A percentile compares a stretch with the other conserved stretches of the same genome.
Evolutionary conservation across 1,284 basidiomycete species (phyloP).

Genomic region (Trichosporon asahii): DNA sequence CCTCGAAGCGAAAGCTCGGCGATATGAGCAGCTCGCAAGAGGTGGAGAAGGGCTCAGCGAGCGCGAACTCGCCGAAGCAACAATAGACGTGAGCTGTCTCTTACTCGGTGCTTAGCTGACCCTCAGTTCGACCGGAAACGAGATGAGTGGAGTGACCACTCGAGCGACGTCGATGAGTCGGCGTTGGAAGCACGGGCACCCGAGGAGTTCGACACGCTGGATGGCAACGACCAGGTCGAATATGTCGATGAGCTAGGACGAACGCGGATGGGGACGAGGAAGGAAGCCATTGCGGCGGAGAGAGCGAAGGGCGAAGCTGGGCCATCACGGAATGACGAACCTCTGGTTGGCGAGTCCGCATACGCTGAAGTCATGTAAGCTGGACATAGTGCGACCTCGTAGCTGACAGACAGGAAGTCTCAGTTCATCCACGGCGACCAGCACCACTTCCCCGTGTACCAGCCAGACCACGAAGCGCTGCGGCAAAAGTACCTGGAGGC

Average conservation of each 20-base stretch:
- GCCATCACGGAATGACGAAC: slow-evolving; percentile 17
- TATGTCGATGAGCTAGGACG: slow-evolving; percentile 52
- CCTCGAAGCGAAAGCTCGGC: slow-evolving; percentile 72
- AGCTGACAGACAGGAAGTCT: slow-evolving; percentile 56
- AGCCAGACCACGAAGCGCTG: slow-evolving; percentile 73
- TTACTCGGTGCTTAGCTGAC: background rate
- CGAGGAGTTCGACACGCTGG: slow-evolving; percentile 52
- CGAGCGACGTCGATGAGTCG: slow-evolving; percentile 42
- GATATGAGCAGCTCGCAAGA: slow-evolving; percentile 73
- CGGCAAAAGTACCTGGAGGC: slow-evolving; percentile 72
- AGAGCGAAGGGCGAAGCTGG: slow-evolving; percentile 32
- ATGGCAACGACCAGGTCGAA: slow-evolving; percentile 41
- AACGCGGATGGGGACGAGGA: slow-evolving; percentile 43
- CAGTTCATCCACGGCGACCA: slow-evolving; percentile 66
- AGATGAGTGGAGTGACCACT: slow-evolving; percentile 46
- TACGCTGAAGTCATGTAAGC: slow-evolving; percentile 50
- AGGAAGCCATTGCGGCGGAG: slow-evolving; percentile 31
- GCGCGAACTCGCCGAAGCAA: slow-evolving; percentile 66
- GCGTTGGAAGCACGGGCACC: slow-evolving; percentile 10
- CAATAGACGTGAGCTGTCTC: slow-evolving; percentile 71
- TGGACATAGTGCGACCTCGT: background rate
- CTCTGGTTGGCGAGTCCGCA: slow-evolving; percentile 22
- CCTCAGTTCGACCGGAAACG: slow-evolving; percentile 68
- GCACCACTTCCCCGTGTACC: slow-evolving; percentile 77
- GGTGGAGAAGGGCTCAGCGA: slow-evolving; percentile 78